Base-by-base conservation (phyloP, 306 rosid species). In the Medicago lupulina region DNA sequence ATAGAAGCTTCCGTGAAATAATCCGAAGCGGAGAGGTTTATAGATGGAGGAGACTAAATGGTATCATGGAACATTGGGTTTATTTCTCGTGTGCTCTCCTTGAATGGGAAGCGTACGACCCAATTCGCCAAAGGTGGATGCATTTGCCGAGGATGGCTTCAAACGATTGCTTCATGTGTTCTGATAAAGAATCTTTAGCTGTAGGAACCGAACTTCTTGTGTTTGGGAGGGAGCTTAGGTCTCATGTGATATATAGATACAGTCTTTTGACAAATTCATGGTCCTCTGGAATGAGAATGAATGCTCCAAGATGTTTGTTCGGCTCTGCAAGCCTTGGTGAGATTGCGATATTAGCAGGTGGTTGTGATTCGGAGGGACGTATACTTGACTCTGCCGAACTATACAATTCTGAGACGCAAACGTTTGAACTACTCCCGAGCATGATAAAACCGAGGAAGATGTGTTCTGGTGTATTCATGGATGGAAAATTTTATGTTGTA, bases 201-300 rank as follows among this genome's bases (percentile, higher is more conserved):
- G 98, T 94, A 49, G 98, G 98, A 46, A 90, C 97, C 1, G 98
- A 94, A 41, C 98, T 94, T 64, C 98, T 94, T 61, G 97, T 94
- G 13, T 94, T 94, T 70, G 98, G 98, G 59, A 89, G 85, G 84
- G 97, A 83, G 82, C 44, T 81, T 53, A 87, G 69, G 5, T 86
- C 96, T 60, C 91, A 84, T 67, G 96, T 91, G 51, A 91, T 88
- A 25, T 88, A 80, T 72, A 83, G 97, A 74, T 94, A 94, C 70
- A 94, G 98, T 75, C 89, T 94, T 21, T 74, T 88, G 91, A 89
- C 96, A 14, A 91, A 94, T 83, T 91, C 97, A 0, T 94, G 98
- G 98, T 67, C 91, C 18, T 76, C 90, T 7, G 98, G 96, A 36
- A 84, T 83, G 84, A 85, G 83, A 73, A 94, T 91, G 98, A 89